phyloP scores from a whole-genome alignment of 164 flowering plant species.

The Saururus chinensis region DNA sequence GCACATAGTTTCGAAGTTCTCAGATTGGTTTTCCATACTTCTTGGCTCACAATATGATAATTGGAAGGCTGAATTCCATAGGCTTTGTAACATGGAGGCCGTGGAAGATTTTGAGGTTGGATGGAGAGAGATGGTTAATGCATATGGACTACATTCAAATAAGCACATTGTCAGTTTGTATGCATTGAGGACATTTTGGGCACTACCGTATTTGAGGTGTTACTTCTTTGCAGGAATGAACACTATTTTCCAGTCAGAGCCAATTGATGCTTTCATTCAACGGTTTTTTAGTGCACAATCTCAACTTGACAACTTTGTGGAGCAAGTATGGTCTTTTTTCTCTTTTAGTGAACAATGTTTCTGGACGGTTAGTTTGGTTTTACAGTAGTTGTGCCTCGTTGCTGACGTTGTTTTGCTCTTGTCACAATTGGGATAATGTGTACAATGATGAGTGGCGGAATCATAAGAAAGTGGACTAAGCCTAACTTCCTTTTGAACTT shows the following conservation, averaged over 20 bases:
- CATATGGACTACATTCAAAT: conserved; percentile 55
- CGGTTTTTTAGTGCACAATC: conserved; percentile 59
- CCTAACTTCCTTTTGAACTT: not conserved
- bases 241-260: conserved; percentile 38
- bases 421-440: no score
- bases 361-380: no score
- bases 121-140: conserved; percentile 62
- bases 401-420: no score
- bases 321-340: conserved; percentile 30
- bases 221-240: conserved; percentile 74
- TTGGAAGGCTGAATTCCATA: conserved; percentile 67
- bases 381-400: no score
- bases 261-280: conserved; percentile 50
- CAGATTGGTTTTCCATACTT: conserved; percentile 62
- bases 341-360: not conserved
- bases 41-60: conserved; percentile 61
- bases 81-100: conserved; percentile 44
- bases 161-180: conserved; percentile 56
- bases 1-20: conserved; percentile 64
- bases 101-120: conserved; percentile 61
- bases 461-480: no score
- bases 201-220: conserved; percentile 50
- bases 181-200: conserved; percentile 59
- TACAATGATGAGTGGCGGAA: no score
- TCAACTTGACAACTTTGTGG: conserved; percentile 40